Evolutionary conservation across 106 monocot genomes (phyloP), one percentile per base, ranked within the genome.

Genomic region (Allium cepa): DNA sequence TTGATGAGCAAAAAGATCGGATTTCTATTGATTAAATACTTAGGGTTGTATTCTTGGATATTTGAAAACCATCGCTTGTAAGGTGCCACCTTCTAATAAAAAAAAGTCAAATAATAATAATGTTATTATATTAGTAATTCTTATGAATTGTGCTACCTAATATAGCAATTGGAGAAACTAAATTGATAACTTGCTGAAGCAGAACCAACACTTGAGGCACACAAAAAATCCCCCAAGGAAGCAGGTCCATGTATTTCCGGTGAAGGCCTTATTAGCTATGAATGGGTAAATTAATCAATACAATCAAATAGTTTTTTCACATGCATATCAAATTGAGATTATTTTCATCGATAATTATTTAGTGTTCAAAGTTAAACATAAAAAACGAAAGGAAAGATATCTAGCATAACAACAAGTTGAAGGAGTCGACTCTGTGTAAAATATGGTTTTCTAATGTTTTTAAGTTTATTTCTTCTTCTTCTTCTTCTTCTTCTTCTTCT

Each of bases 1-100:
- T 99, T 81, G 97, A 99, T 45, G 97, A 92, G 74, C 88, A 92
- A 47, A 97, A 92, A 69, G 97, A 97, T 72, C 82, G 77, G 50
- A 80, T 92, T 57, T 84, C 80, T n/a, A 84, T 90, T 17, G 97
- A 97, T 80, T 77, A 84, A 73, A 83, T 97, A 67, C 80, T 97
- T 50, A 79, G 73, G 45, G 97, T 97, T 67, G 84, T 97, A 17
- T 97, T 92, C 74, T 75, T 97, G 72, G 89, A 97, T 26, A 49
- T 45, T 0, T 84, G 86, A 8, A 75, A 74, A 28, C 76, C 82
- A 8, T 68, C 64, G 15, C 60, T 86, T 47, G 97, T 97, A 81
- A 81, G 97, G 36, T 22, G 10, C 46, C 62, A 52, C 46, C 50
- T 27, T 64, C 9, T 47, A 12, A 12, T 8, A 0, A 50, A 14